These are phyloP conservation scores for Gautieria morchelliformis DNA, from an alignment of 768 basidiomycete species.

Conservation along the genomic window DNA sequence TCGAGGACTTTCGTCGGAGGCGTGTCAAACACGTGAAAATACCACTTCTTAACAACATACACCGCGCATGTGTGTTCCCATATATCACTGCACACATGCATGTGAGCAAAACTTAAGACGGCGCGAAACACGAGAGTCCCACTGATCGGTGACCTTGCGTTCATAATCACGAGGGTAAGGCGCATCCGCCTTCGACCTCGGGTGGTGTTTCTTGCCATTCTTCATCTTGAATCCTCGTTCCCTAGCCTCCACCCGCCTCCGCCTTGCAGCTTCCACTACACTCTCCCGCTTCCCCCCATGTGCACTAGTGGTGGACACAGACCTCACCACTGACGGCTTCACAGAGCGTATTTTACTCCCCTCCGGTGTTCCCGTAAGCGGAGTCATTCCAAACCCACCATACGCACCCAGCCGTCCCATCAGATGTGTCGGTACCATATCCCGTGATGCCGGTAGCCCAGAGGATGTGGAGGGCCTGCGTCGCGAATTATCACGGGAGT, in stretches of 20 bases:
- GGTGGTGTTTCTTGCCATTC: conserved; percentile 46
- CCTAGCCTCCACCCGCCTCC: background rate
- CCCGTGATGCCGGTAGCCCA: background rate
- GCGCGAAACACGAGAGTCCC: conserved; percentile 23
- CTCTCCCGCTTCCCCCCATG: background rate
- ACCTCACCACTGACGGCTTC: no score
- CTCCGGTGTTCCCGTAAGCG: no score
- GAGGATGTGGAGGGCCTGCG: background rate
- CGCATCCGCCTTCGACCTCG: conserved; percentile 37
- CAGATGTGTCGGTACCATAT: no score
- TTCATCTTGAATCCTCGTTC: conserved; percentile 13
- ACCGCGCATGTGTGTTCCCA: conserved; percentile 54
- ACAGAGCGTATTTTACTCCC: no score
- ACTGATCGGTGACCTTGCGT: conserved; percentile 55
- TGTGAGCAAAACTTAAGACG: conserved; percentile 3
- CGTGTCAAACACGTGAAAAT: conserved; percentile 54
- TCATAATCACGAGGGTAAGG: conserved; percentile 67
- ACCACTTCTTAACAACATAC: conserved; percentile 46
- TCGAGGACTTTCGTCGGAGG: conserved; percentile 60
- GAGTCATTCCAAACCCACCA: no score
- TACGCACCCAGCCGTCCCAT: no score
- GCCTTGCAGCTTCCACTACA: background rate
- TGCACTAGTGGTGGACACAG: no score
- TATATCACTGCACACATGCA: conserved; percentile 38
- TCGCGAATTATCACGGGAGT: background rate